phyloP scores from a whole-genome alignment of 768 basidiomycete genomes.

The Tricholoma furcatifolium region DNA sequence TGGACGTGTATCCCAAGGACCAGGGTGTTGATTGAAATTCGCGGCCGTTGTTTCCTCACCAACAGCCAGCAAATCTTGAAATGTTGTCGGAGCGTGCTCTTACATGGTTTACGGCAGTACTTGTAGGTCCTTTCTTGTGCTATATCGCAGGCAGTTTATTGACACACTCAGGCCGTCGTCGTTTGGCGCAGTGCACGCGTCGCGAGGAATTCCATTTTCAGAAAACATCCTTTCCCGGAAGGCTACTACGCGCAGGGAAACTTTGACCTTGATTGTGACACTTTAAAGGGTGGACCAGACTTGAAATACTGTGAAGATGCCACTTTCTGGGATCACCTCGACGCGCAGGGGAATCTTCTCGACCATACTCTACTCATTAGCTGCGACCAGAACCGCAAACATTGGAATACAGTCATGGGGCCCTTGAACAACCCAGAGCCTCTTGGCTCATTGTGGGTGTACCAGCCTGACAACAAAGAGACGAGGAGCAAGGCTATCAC shows the following conservation, averaged over 20 bases:
- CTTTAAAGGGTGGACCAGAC: slow-evolving; percentile 32
- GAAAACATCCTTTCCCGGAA: slow-evolving; percentile 40
- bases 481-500: slow-evolving; percentile 5
- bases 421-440: slow-evolving; percentile 59
- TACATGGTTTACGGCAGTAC: slow-evolving; percentile 12
- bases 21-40: too few species aligned
- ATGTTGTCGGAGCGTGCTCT: slow-evolving; percentile 20
- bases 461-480: slow-evolving; percentile 27
- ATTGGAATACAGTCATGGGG: slow-evolving; percentile 81
- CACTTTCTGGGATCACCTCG: slow-evolving; percentile 60
- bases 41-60: too few species aligned
- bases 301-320: slow-evolving; percentile 65
- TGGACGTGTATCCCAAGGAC: too few species aligned
- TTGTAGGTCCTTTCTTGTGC: slow-evolving; percentile 11
- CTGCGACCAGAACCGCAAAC: slow-evolving; percentile 54
- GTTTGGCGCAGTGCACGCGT: slow-evolving; percentile 44
- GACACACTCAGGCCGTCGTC: slow-evolving; percentile 35
- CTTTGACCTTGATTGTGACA: slow-evolving; percentile 43
- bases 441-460: slow-evolving; percentile 62
- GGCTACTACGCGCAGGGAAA: slow-evolving; percentile 54
- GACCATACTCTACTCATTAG: slow-evolving; percentile 45
- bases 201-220: slow-evolving; percentile 40
- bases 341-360: slow-evolving; percentile 33
- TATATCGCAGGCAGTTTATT: neutral
- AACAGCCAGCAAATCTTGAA: neutral